Evolutionary conservation across 2,329 filamentous ascomycete genomes (phyloP), one percentile per base, ranked within the genome.

Genomic region (Pseudogymnoascus sp.): DNA sequence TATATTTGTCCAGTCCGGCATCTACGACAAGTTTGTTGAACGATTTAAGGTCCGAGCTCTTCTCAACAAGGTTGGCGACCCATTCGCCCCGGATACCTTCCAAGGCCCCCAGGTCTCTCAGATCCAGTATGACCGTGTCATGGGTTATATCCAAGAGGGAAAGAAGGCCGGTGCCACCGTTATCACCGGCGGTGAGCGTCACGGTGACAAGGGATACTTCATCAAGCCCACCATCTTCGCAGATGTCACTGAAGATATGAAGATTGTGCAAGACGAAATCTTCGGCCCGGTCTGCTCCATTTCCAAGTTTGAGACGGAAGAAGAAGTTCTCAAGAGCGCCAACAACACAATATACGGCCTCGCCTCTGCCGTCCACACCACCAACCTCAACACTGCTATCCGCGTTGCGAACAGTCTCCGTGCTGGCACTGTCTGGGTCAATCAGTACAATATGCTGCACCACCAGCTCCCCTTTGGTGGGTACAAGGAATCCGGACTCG

Each of bases 401-500:
- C 80, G 86, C 66, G 85, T 88, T 25, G 81, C 85, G 65, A 88
- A 88, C 72, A 76, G 75, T 12, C 77, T 90, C 69, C 80, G 80
- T 70, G 87, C 87, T 23, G 87, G 83, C 68, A 74, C 72, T 28
- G 71, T 74, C 60, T 75, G 73, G 72, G 70, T 71, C 63, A 68
- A 70, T 60, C 68, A 65, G 61, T 71, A 93, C 78, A 96, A 95
- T 77, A 79, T 86, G 65, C 78, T 95, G 1, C 84, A 89, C 74
- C 84, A 86, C 76, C 80, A 86, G 69, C 69, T 88, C 59, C 75
- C 72, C 16, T 93, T 93, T 68, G 88, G 88, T 61, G 91, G 91
- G 0, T 91, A 83, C 80, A 93, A 93, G 77, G 83, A 91, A 77
- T 85, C 80, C 25, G 90, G 91, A 65, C n/a, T n/a, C n/a, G n/a